These are phyloP conservation scores for Didymella arachidicola DNA, from an alignment of 2,329 filamentous ascomycete species.

Conservation along the genomic window DNA sequence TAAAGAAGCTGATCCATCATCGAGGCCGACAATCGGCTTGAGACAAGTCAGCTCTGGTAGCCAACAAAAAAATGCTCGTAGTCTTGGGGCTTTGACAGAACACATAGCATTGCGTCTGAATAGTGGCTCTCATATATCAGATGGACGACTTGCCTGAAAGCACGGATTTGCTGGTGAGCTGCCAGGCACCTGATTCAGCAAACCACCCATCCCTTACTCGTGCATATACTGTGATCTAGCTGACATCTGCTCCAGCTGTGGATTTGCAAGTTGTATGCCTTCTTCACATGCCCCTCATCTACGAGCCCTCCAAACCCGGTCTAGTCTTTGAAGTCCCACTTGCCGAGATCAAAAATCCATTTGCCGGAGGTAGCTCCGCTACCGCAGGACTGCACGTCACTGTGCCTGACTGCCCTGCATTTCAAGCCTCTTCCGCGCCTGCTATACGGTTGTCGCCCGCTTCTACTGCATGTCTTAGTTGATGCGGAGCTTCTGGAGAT, in stretches of 20 bases:
- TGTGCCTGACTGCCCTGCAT: slow-evolving; percentile 10
- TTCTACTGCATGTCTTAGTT: background rate
- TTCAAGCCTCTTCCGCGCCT: slow-evolving; percentile 7
- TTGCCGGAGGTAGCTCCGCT: slow-evolving; percentile 6
- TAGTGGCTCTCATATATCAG: background rate
- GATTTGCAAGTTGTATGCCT: background rate
- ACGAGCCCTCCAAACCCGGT: background rate
- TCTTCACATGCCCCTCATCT: slow-evolving; percentile 19
- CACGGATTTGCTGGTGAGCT: background rate
- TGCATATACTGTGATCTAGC: background rate
- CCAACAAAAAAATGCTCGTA: background rate
- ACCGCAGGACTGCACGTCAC: slow-evolving; percentile 8
- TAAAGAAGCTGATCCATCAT: background rate
- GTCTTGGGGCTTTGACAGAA: no score
- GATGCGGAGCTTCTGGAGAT: background rate
- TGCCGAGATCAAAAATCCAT: slow-evolving; percentile 19
- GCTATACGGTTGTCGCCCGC: background rate
- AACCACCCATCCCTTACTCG: background rate
- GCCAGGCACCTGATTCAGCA: background rate
- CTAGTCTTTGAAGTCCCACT: background rate
- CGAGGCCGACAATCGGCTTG: background rate
- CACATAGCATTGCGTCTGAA: background rate
- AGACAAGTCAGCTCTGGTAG: background rate
- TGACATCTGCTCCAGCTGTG: background rate
- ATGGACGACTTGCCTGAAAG: background rate